phyloP scores from a whole-genome alignment of 768 basidiomycete species.

The Leccinellum albellum region DNA sequence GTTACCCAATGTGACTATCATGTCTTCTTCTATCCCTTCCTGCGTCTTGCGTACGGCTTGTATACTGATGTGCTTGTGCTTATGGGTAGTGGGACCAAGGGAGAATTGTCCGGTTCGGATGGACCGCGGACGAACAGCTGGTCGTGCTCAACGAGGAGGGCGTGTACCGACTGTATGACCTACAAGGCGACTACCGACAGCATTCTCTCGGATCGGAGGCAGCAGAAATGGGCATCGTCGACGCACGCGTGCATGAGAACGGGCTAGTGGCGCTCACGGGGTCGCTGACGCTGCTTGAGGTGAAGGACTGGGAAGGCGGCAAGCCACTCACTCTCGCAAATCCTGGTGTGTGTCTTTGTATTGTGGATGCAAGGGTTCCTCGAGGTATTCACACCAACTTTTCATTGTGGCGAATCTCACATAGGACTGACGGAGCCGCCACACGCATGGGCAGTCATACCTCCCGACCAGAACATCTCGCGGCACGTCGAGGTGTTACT shows the following conservation, averaged over 20 bases:
- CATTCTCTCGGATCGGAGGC: constrained; percentile 82
- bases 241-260: constrained; percentile 81
- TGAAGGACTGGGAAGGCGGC: constrained; percentile 84
- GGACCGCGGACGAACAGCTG: constrained; percentile 79
- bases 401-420: neutral
- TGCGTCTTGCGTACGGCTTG: neutral
- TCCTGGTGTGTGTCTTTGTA: constrained; percentile 55
- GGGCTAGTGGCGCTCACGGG: constrained; percentile 86
- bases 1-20: constrained; percentile 65
- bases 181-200: constrained; percentile 83
- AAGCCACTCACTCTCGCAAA: constrained; percentile 70
- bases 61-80: constrained; percentile 13
- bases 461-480: constrained; percentile 84
- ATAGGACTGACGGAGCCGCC: constrained; percentile 76
- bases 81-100: constrained; percentile 81
- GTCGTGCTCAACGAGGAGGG: constrained; percentile 91
- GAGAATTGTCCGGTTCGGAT: constrained; percentile 77
- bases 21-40: neutral
- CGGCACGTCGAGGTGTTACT: constrained; percentile 88
- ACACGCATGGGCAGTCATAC: constrained; percentile 82
- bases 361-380: constrained; percentile 5
- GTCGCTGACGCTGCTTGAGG: constrained; percentile 72
- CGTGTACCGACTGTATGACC: constrained; percentile 82
- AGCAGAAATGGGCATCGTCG: constrained; percentile 75
- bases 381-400: too few relatives aligned